Base-by-base conservation (phyloP, 768 basidiomycete genomes). In the Ramaria rubella region DNA sequence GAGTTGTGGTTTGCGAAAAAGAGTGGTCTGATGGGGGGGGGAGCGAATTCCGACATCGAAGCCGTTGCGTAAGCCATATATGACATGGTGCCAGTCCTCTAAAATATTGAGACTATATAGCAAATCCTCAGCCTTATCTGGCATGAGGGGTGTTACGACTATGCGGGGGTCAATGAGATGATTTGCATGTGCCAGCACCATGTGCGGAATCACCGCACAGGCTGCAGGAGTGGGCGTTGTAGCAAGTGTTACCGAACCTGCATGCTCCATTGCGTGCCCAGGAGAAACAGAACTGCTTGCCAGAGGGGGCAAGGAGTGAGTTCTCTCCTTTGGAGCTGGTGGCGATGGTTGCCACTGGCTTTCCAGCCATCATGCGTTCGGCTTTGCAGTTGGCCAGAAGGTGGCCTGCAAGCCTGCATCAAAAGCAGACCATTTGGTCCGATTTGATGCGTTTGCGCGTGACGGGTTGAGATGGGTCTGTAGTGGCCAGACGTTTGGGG, bases 1-100 rank as follows among this genome's bases (percentile, higher is more conserved):
- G 72, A 75, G 0, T 63, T 19, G 53, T 75, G 74, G 60, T 75
- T 75, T 34, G 63, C 59, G 63, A 69, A 70, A 61, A 66, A 49
- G 58, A 50, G 59, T 52, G 2, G 71, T 64, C 17, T n/a, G 12
- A 1, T 58, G n/a, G 7, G 63, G 59, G 14, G 44, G n/a, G 0
- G 34, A 50, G 1, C 29, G 26, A 12, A 70, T 59, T 0, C 75
- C 74, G 5, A 74, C 63, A 49, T 72, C 65, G 55, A 77, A 76
- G 33, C 74, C 73, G 17, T 66, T 24, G 0, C 58, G 59, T 0
- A 77, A 55, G 30, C 75, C 69, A 1, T 52, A 11, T 1, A 72
- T 15, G 1, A 76, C 61, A 33, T 74, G 65, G 1, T 7, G 31
- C 68, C 68, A 73, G 6, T 45, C 15, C 14, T 57, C 48, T 31